A percentile compares a stretch with the other conserved stretches of the same genome.
Conservation (phyloP, 2,329 filamentous ascomycete genomes). For the Cladophialophora carrionii region DNA sequence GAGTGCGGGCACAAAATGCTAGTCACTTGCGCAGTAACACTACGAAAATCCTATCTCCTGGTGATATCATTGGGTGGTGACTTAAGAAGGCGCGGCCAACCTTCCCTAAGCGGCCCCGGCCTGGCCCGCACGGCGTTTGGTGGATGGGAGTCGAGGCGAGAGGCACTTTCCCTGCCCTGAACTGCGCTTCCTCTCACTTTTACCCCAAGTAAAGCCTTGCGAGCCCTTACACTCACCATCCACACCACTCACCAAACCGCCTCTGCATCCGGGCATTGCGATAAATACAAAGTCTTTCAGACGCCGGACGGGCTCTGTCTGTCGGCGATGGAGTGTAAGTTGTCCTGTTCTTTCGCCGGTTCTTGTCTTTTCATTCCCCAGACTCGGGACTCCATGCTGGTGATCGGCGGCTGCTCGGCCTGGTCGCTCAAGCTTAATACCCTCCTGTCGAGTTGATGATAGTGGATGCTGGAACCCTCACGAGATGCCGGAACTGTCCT, state of each 20-base stretch:
- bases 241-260: constrained; percentile 19
- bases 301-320: constrained; percentile 28
- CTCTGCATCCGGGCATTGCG: not conserved
- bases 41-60: constrained; percentile 30
- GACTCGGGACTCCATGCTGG: not conserved
- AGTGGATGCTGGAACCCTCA: constrained; percentile 1
- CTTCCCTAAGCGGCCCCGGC: not conserved
- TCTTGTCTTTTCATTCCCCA: constrained; percentile 6
- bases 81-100: constrained; percentile 1
- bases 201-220: constrained; percentile 25
- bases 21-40: not conserved
- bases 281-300: constrained; percentile 14
- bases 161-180: not conserved
- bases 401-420: constrained; percentile 33
- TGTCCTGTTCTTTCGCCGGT: constrained; percentile 4
- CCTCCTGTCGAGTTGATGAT: constrained; percentile 17
- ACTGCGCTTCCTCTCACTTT: constrained; percentile 22
- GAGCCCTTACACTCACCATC: constrained; percentile 30
- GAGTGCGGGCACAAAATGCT: constrained; percentile 13
- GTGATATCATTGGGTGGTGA: constrained; percentile 25
- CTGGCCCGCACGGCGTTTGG: constrained; percentile 1
- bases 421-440: constrained; percentile 15
- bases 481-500: constrained; percentile 8
- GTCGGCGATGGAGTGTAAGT: constrained; percentile 34
- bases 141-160: not conserved